A percentile compares a stretch with the other conserved stretches of the same genome.
These are phyloP conservation scores for Chlamydomonas applanata DNA, from an alignment of 139 green algal species.

Conservation along the genomic window DNA sequence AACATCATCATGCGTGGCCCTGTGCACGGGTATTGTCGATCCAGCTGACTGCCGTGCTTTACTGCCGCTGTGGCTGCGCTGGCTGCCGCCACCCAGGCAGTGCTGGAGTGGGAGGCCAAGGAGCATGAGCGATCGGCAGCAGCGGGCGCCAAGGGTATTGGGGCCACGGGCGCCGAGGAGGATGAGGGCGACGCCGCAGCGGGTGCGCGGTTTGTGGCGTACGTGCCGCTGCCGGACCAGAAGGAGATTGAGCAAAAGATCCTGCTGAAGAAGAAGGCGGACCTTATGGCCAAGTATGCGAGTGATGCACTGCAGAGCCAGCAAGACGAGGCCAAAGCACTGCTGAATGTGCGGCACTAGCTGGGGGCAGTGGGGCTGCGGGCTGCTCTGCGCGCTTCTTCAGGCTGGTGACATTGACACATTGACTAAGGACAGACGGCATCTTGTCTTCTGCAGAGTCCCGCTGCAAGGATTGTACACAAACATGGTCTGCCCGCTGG, in stretches of 20 bases:
- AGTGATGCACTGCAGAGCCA: slow-evolving; percentile 61
- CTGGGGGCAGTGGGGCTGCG: too few relatives aligned
- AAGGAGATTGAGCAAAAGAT: slow-evolving; percentile 90
- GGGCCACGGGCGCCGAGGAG: slow-evolving; percentile 6
- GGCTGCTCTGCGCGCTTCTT: too few relatives aligned
- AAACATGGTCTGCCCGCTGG: too few relatives aligned
- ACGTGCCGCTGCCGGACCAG: slow-evolving; percentile 90
- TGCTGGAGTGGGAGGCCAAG: slow-evolving; percentile 72
- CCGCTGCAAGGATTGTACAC: too few relatives aligned
- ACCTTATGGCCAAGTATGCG: slow-evolving; percentile 86
- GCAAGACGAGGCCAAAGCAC: slow-evolving; percentile 70
- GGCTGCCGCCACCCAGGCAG: slow-evolving; percentile 37
- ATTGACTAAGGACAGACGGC: too few relatives aligned
- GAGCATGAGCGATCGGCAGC: slow-evolving; percentile 58
- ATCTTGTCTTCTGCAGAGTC: too few relatives aligned
- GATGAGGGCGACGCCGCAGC: slow-evolving; percentile 26
- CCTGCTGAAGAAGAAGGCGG: slow-evolving; percentile 91
- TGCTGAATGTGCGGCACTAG: slow-evolving; percentile 65
- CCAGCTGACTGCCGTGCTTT: background rate
- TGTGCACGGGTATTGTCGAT: too few relatives aligned
- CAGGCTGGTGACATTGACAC: too few relatives aligned
- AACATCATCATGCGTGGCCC: too few relatives aligned
- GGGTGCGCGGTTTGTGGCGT: slow-evolving; percentile 78
- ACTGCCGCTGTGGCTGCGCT: background rate
- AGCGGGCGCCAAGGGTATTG: background rate